phyloP scores from a whole-genome alignment of 2,329 filamentous ascomycete genomes.

The Hyphodiscus sp. region DNA sequence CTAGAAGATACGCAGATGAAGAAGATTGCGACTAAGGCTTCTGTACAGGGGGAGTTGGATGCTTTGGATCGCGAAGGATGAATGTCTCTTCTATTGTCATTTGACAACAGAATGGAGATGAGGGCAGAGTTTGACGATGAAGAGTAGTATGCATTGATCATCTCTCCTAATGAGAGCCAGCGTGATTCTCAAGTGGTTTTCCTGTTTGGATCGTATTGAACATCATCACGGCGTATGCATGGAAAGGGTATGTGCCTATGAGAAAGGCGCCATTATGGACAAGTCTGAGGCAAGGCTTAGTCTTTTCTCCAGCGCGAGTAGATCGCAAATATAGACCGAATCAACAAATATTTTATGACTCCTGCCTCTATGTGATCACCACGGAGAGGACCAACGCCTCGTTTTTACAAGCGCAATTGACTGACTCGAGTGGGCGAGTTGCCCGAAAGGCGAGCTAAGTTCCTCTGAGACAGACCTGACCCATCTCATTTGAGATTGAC shows the following conservation, averaged over 20 bases:
- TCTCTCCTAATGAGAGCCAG: not conserved
- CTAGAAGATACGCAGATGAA: conserved; percentile 97
- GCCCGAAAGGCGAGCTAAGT: no score
- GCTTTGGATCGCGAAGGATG: conserved; percentile 23
- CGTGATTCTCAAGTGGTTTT: not conserved
- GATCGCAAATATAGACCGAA: not conserved
- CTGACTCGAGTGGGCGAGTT: no score
- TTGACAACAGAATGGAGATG: not conserved
- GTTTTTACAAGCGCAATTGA: no score
- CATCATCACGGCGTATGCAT: not conserved
- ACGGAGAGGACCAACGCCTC: not conserved
- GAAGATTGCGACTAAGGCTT: conserved; percentile 87
- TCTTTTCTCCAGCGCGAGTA: not conserved
- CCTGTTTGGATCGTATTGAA: not conserved
- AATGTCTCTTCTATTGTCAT: not conserved
- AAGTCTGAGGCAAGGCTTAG: not conserved
- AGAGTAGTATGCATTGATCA: not conserved
- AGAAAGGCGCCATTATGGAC: not conserved
- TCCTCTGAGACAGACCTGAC: no score
- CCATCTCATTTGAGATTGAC: no score
- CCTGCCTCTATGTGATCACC: not conserved
- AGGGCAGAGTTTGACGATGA: not conserved
- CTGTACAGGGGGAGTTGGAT: conserved; percentile 78
- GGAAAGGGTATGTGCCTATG: not conserved
- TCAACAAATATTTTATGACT: not conserved